phyloP scores from a whole-genome alignment of 2,329 filamentous ascomycete species.

The Trichoderma harzianum region DNA sequence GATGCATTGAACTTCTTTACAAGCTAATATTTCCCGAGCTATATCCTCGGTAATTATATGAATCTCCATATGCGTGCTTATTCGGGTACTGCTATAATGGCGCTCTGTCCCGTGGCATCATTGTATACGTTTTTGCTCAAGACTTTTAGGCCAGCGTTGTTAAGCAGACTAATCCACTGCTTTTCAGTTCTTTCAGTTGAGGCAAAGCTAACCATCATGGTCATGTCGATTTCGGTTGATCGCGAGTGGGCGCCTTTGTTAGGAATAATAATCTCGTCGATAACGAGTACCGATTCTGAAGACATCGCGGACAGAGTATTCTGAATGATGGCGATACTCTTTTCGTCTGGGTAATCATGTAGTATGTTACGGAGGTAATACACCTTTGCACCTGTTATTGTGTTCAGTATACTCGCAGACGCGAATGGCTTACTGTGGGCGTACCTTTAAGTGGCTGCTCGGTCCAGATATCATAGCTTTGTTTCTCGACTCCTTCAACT shows the following conservation, averaged over 20 bases:
- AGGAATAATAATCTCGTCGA: slow-evolving; percentile 26
- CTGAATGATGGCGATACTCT: slow-evolving; percentile 25
- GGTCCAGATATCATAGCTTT: slow-evolving; percentile 24
- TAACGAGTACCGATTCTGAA: slow-evolving; percentile 23
- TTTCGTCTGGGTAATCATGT: slow-evolving; percentile 27
- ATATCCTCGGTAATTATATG: neutral
- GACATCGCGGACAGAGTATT: slow-evolving; percentile 22
- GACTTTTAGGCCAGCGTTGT: neutral
- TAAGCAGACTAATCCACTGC: neutral
- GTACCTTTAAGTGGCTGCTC: slow-evolving; percentile 27
- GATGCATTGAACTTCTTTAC: neutral
- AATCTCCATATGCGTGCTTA: neutral
- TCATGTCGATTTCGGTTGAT: neutral
- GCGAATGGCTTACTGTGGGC: neutral
- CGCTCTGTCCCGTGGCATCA: neutral
- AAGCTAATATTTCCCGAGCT: neutral
- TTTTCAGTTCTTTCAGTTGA: neutral
- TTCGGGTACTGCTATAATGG: neutral
- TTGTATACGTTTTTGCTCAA: neutral
- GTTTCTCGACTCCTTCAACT: slow-evolving; percentile 24
- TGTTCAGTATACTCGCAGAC: neutral
- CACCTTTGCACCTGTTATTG: slow-evolving; percentile 22
- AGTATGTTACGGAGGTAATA: slow-evolving; percentile 31
- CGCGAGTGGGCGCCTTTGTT: slow-evolving; percentile 14
- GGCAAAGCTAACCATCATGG: neutral